Evolutionary conservation across 139 green algal genomes (phyloP), one percentile per base, ranked within the genome.

Genomic region (Zygnema cylindricum): DNA sequence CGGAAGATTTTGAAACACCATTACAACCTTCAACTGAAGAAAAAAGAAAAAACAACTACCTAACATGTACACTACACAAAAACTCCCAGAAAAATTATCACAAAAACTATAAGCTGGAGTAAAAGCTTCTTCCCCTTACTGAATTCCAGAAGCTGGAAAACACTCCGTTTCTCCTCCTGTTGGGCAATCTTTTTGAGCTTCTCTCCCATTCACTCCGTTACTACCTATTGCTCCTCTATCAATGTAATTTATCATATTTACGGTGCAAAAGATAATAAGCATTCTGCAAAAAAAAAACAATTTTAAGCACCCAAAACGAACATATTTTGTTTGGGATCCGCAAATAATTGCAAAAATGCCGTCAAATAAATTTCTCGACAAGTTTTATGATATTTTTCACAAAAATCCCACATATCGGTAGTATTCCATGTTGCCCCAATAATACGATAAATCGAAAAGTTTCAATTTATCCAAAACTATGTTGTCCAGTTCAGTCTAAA

Each of bases 141-240:
- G 85, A 49, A 90, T 90, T 77, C 85, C 81, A 11, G n/a, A 69
- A 11, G 43, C 41, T 40, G 54, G 2, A 43, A 41, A 33, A 25
- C 85, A 82, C 30, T 1, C 21, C 32, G 3, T 2, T 25, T 79
- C 49, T 3, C 2, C 38, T 39, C 43, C 77, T 35, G 35, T 21
- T n/a, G 49, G 38, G 25, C 77, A 84, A 33, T 54, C 77, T 41
- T 49, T 39, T 35, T 84, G 33, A 30, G 23, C 3, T 30, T 71
- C 76, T 1, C 30, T 32, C 1, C 96, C 96, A 73, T 98, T 98
- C 0, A 99, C 95, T 16, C 96, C 96, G 82, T 98, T 99, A 90
- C 93, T 96, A 1, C 95, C 94, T 49, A 99, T 71, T 77, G 1
- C 39, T 93, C 96, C 96, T 92, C 96, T 85, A 81, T 99, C 97